A percentile compares a stretch with the other conserved stretches of the same genome.
Evolutionary conservation across 371 early-diverging fungal species (phyloP).

Genomic region (Funneliformis caledonium): DNA sequence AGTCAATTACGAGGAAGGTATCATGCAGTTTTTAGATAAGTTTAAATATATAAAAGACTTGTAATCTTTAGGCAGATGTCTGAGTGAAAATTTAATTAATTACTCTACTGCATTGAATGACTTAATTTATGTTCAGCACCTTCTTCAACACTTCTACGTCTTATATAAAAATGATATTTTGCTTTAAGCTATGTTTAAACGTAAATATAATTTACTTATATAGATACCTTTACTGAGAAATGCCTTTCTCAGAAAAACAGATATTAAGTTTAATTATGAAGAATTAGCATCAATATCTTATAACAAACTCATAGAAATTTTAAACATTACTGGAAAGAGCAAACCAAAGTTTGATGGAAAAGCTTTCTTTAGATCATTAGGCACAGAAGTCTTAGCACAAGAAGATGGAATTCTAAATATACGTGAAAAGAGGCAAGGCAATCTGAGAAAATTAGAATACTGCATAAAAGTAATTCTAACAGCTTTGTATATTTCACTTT

Average conservation of each 20-base stretch:
- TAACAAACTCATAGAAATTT: background rate
- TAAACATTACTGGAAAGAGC: background rate
- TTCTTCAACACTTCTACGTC: background rate
- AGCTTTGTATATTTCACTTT: background rate
- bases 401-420: background rate
- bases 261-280: background rate
- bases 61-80: background rate
- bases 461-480: background rate
- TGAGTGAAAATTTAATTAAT: background rate
- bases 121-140: conserved; percentile 5
- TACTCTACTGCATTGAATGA: background rate
- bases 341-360: background rate
- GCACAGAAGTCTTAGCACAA: background rate
- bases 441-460: conserved; percentile 1
- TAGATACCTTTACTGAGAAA: background rate
- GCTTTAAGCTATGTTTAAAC: background rate
- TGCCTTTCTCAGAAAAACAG: background rate
- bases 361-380: background rate
- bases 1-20: background rate
- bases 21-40: conserved; percentile 3
- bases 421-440: background rate
- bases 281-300: background rate
- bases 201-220: background rate
- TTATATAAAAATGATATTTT: background rate
- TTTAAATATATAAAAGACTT: background rate